phyloP scores from a whole-genome alignment of 169 alveolate species.

The Plasmodium berghei region DNA sequence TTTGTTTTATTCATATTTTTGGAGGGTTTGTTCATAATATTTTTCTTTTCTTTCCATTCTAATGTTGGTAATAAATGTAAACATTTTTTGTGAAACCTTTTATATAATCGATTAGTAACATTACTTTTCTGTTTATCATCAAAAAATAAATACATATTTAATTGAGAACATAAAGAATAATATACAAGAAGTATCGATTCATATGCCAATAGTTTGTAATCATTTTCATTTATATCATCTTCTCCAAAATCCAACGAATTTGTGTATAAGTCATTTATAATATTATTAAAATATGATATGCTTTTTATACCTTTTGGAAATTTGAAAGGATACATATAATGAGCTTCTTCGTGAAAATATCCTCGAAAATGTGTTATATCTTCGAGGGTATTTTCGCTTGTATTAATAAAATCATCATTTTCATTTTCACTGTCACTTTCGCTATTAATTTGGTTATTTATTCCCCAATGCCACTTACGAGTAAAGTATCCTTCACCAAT shows the following conservation, averaged over 20 bases:
- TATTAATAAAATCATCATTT: slow-evolving; percentile 3
- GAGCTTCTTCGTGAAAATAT: slow-evolving; percentile 66
- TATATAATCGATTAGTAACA: slow-evolving; percentile 1
- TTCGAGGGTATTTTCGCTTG: too few relatives aligned
- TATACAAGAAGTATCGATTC: slow-evolving; percentile 68
- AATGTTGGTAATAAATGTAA: background rate
- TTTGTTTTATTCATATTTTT: background rate
- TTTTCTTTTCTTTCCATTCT: background rate
- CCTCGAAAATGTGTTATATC: slow-evolving; percentile 19
- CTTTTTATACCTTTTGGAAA: slow-evolving; percentile 50
- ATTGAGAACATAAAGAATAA: slow-evolving; percentile 45
- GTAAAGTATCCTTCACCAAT: background rate
- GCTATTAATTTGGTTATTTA: background rate
- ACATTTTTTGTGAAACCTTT: slow-evolving; percentile 13
- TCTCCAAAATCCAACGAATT: slow-evolving; percentile 35
- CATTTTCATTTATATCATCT: slow-evolving; percentile 39
- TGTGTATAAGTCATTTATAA: background rate
- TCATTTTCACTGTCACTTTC: slow-evolving; percentile 2
- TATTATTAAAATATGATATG: slow-evolving; percentile 17
- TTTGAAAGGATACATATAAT: slow-evolving; percentile 45
- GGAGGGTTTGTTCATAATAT: background rate
- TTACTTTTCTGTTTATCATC: slow-evolving; percentile 36
- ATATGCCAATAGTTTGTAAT: slow-evolving; percentile 49
- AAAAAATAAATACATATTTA: slow-evolving; percentile 39
- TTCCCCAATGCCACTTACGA: background rate